phyloP scores from a whole-genome alignment of 192 early-diverging fungal genomes.

The Polychytrium aggregatum region DNA sequence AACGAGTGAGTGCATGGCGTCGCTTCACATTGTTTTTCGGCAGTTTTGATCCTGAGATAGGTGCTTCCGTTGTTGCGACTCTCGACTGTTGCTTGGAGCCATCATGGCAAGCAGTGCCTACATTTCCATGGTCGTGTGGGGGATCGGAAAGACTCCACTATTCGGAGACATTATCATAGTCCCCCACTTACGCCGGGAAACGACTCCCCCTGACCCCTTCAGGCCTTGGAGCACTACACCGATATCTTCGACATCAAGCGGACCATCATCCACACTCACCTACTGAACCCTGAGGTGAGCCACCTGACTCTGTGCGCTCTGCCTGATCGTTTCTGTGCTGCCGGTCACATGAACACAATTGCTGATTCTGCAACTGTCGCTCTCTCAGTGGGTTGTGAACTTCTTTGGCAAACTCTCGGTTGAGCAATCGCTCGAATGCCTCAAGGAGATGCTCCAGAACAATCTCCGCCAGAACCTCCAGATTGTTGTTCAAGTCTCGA shows the following conservation, averaged over 20 bases:
- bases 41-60: not conserved
- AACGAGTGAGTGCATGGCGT: slow-evolving; percentile 65
- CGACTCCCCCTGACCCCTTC: not conserved
- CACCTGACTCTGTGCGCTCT: slow-evolving; percentile 1
- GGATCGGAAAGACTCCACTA: no score
- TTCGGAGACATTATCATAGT: no score
- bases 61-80: not conserved
- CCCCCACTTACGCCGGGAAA: no score
- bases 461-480: slow-evolving; percentile 94
- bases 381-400: slow-evolving; percentile 80
- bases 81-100: not conserved
- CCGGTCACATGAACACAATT: not conserved
- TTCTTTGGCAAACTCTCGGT: slow-evolving; percentile 95
- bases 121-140: no score
- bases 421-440: slow-evolving; percentile 89
- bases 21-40: no score
- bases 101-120: not conserved
- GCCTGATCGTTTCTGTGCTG: not conserved
- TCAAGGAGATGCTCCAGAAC: slow-evolving; percentile 86
- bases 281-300: slow-evolving; percentile 75
- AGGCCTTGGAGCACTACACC: slow-evolving; percentile 92
- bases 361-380: no score
- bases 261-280: slow-evolving; percentile 77
- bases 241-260: slow-evolving; percentile 96
- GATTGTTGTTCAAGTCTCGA: slow-evolving; percentile 88